phyloP scores from a whole-genome alignment of 345 rosid genomes.

The Lenwebbia sp. region DNA sequence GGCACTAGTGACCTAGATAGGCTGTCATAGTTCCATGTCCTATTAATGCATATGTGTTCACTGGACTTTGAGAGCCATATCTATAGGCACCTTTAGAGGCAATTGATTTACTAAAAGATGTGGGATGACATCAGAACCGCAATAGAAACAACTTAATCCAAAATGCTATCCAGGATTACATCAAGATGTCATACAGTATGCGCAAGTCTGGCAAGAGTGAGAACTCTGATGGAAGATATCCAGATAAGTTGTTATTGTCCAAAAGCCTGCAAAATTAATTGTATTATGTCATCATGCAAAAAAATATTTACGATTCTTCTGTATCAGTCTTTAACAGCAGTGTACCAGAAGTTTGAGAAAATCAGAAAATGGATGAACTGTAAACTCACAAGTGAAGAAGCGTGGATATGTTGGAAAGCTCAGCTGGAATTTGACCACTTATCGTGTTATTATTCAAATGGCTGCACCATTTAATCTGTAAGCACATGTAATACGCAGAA shows the following conservation, averaged over 20 bases:
- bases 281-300: neutral
- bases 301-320: neutral
- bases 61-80: neutral
- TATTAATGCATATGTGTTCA: neutral
- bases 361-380: neutral
- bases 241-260: slow-evolving; percentile 69
- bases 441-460: slow-evolving; percentile 87
- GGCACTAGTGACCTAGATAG: neutral
- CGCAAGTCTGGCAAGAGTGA: slow-evolving; percentile 41
- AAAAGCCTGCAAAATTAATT: slow-evolving; percentile 43
- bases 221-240: slow-evolving; percentile 60
- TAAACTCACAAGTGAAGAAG: slow-evolving; percentile 74
- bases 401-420: slow-evolving; percentile 46
- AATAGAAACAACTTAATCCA: neutral
- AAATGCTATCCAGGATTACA: neutral
- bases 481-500: neutral
- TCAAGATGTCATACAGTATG: slow-evolving; percentile 50
- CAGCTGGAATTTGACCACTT: slow-evolving; percentile 59
- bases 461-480: slow-evolving; percentile 36
- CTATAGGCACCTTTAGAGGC: neutral
- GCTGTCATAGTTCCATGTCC: neutral
- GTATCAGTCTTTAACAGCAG: neutral
- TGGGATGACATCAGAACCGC: neutral
- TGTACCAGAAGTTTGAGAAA: neutral
- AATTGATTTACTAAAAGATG: neutral